phyloP scores from a whole-genome alignment of 2,329 filamentous ascomycete genomes.

The Penicillium oxalicum region DNA sequence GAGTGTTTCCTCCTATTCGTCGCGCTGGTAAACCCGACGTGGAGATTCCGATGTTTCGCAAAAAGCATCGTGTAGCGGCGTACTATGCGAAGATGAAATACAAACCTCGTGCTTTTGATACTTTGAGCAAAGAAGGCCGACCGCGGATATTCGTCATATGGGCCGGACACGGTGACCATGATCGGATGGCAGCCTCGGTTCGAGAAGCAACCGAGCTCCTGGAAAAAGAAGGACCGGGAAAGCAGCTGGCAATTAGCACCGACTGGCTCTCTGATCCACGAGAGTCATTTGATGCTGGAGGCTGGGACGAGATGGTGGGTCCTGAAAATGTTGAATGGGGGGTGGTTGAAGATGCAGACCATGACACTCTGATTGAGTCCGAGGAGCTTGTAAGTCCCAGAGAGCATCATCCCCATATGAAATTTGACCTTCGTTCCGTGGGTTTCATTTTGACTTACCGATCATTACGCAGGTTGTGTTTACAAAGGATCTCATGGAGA shows the following conservation, averaged over 20 bases:
- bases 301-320: conserved; percentile 12
- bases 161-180: conserved; percentile 11
- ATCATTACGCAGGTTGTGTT: no score
- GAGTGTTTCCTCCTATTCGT: conserved; percentile 7
- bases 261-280: conserved; percentile 7
- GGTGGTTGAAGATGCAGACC: conserved; percentile 6
- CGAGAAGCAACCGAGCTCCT: conserved; percentile 2
- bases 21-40: conserved; percentile 7
- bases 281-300: conserved; percentile 7
- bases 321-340: conserved; percentile 6
- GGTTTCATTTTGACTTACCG: no score
- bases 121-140: background rate
- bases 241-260: background rate
- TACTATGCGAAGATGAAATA: conserved; percentile 2
- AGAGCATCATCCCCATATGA: no score
- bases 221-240: background rate
- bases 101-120: conserved; percentile 1
- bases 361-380: background rate
- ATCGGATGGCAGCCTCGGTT: conserved; percentile 4
- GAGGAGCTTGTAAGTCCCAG: no score
- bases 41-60: conserved; percentile 8
- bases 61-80: conserved; percentile 5
- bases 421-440: no score
- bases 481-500: no score
- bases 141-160: conserved; percentile 8